Conservation (phyloP, 306 rosid species). For the Bauhinia variegata region DNA sequence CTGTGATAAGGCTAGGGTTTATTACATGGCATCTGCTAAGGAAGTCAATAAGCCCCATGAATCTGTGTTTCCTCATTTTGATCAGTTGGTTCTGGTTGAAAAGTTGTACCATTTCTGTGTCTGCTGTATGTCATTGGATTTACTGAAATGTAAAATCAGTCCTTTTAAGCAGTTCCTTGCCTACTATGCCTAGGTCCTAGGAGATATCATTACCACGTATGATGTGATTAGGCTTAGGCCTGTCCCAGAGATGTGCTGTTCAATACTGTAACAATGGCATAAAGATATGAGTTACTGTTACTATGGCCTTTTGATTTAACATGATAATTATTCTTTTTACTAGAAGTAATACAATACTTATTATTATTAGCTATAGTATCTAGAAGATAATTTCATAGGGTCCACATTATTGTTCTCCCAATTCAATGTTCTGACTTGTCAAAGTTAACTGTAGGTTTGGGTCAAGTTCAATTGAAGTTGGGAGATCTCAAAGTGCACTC, state of each 20-base stretch:
- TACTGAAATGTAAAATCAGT: background rate
- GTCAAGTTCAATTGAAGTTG: conserved; percentile 95
- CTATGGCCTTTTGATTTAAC: background rate
- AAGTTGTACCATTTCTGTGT: conserved; percentile 15
- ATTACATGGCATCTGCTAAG: conserved; percentile 98
- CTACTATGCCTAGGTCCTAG: background rate
- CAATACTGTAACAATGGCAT: conserved; percentile 25
- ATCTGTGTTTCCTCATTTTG: no score
- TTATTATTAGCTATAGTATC: background rate
- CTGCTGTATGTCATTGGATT: conserved; percentile 12
- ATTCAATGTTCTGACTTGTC: conserved; percentile 29
- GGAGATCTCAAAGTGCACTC: conserved; percentile 91
- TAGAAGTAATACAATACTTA: no score
- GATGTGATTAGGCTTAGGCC: conserved; percentile 28
- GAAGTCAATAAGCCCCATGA: conserved; percentile 90
- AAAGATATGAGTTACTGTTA: conserved; percentile 27
- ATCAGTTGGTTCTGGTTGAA: no score
- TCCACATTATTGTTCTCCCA: conserved; percentile 15
- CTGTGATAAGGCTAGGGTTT: conserved; percentile 94
- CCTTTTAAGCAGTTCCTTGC: no score
- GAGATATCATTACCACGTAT: background rate
- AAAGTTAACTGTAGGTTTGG: conserved; percentile 72
- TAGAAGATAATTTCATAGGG: conserved; percentile 21
- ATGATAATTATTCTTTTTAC: background rate
- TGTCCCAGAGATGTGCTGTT: conserved; percentile 1